Percentiles rank a stretch among this genome's conserved stretches.
Conservation (phyloP, 768 basidiomycete genomes). For the Leucocoprinus birnbaumii region DNA sequence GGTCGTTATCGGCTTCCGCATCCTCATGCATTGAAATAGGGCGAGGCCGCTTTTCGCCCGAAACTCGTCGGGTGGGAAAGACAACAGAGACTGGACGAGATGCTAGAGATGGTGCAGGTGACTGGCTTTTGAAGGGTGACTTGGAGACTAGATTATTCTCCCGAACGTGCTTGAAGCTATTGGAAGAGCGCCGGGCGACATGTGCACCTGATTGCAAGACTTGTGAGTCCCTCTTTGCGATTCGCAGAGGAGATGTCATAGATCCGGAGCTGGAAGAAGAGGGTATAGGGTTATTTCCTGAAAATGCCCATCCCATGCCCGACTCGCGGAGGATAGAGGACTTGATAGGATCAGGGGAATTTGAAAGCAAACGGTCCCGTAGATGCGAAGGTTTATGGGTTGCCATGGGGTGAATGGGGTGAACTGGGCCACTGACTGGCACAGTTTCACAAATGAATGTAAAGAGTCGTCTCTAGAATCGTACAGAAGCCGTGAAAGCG, state of each 20-base stretch:
- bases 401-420: conserved; percentile 29
- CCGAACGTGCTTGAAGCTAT: conserved; percentile 76
- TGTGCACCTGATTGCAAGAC: conserved; percentile 37
- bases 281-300: conserved; percentile 29
- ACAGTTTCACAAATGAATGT: neutral
- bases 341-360: conserved; percentile 62
- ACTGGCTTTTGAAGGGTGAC: conserved; percentile 78
- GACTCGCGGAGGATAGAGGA: conserved; percentile 62
- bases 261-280: conserved; percentile 30
- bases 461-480: conserved; percentile 5
- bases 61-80: conserved; percentile 50
- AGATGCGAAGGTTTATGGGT: conserved; percentile 42
- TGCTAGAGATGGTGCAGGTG: conserved; percentile 48
- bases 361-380: conserved; percentile 58
- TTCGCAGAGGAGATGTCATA: conserved; percentile 66
- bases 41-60: conserved; percentile 77
- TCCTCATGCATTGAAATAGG: conserved; percentile 70
- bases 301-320: conserved; percentile 60
- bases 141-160: conserved; percentile 81
- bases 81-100: conserved; percentile 27
- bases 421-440: conserved; percentile 13
- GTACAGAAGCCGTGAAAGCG: conserved; percentile 13
- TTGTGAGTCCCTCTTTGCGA: conserved; percentile 65
- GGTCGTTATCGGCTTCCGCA: conserved; percentile 66
- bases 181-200: conserved; percentile 71